Conservation (phyloP, 495 filamentous ascomycete genomes). For the Glutinoglossum americanum region DNA sequence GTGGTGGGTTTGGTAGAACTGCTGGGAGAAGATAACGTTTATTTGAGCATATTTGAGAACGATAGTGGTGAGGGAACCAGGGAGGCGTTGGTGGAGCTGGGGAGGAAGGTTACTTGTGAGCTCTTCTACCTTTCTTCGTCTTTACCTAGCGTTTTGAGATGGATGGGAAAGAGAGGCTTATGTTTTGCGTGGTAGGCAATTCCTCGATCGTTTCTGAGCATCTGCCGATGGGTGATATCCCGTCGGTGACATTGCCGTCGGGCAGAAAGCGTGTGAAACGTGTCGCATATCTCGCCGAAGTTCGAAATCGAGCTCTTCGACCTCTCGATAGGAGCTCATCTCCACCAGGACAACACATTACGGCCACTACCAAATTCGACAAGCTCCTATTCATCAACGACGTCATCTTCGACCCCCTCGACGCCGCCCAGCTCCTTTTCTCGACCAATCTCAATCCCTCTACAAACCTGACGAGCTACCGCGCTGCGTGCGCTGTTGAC, state of each 20-base stretch:
- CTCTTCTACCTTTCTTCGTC: background rate
- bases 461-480: constrained; percentile 36
- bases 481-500: constrained; percentile 64
- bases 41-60: constrained; percentile 48
- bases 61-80: constrained; percentile 30
- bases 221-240: constrained; percentile 28
- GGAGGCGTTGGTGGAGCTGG: constrained; percentile 21
- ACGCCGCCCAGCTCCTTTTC: constrained; percentile 51
- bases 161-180: background rate
- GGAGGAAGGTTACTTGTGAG: constrained; percentile 21
- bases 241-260: constrained; percentile 34
- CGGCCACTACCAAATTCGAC: constrained; percentile 26
- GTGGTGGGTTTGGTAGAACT: constrained; percentile 40
- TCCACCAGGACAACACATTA: background rate
- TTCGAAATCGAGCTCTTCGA: constrained; percentile 49
- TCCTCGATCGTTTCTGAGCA: constrained; percentile 28
- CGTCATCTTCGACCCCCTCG: constrained; percentile 45
- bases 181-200: constrained; percentile 19
- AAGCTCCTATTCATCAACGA: constrained; percentile 62
- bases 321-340: constrained; percentile 27
- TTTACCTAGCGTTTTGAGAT: too few species aligned
- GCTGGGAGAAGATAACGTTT: constrained; percentile 32
- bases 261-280: constrained; percentile 43
- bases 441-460: constrained; percentile 40
- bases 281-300: constrained; percentile 55